Evolutionary conservation across 2,329 filamentous ascomycete species (phyloP), one percentile per base, ranked within the genome.

Genomic region (Seiridium cupressi): DNA sequence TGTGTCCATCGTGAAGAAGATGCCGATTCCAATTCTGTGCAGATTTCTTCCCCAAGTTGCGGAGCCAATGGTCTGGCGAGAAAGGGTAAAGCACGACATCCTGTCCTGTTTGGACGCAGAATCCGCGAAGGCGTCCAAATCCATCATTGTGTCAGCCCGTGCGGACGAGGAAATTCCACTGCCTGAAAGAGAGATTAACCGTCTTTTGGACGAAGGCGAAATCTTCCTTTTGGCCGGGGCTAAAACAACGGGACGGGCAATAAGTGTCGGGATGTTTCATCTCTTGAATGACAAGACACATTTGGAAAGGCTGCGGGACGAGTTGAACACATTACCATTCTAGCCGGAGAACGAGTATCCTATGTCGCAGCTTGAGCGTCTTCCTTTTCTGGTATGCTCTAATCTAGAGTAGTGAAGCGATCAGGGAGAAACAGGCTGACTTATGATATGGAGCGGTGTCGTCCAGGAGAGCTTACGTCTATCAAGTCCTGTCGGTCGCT

Each of bases 161-260:
- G 26, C 11, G 1, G 47, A 49, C 26, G 26, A 26, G 10, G 26
- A 11, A 18, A 31, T 59, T 1, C 57, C 57, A 11, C n/a, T 18
- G 9, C 5, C 11, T 3, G 47, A 59, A 32, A 53, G 47, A 31
- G 26, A n/a, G 9, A 26, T 38, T 8, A 10, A 31, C 5, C 48
- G 57, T 2, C 57, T 59, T 5, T 35, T 26, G 7, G 57, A 59
- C 8, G 57, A 59, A 18, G 57, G 31, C 32, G 18, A 46, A 13
- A 18, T 59, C 26, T 35, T 59, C 36, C 10, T 54, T 7, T 34
- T 46, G 8, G 57, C 57, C 32, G 57, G 57, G 6, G 34, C 36
- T 42, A 47, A 59, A 44, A 59, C 57, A 8, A 59, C 57, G 26
- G 57, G 48, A 5, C 9, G 13, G 11, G 51, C 38, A n/a, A 26